Evolutionary conservation across 305 asterid species (phyloP).

Genomic region (Solanum hybrid): DNA sequence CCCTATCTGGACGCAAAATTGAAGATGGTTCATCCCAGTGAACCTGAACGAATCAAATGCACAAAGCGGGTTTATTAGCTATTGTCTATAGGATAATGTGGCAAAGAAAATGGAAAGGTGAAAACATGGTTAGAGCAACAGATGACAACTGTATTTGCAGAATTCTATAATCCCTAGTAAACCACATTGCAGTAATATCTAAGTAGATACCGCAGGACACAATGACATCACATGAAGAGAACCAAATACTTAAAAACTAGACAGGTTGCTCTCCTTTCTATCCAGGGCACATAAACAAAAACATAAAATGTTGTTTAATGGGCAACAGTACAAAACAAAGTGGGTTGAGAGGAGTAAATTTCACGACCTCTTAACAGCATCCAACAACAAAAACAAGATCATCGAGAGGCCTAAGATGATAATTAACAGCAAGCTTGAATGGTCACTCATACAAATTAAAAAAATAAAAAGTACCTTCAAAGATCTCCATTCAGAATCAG

Average conservation of each 20-base stretch:
- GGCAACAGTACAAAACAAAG: neutral
- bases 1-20: slow-evolving; percentile 63
- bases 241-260: neutral
- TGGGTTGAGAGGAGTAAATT: neutral
- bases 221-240: neutral
- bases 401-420: neutral
- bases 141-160: neutral
- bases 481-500: slow-evolving; percentile 88
- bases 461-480: slow-evolving; percentile 45
- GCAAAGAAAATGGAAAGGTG: neutral
- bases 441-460: neutral
- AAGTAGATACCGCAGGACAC: neutral
- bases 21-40: slow-evolving; percentile 91
- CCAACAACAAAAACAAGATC: neutral
- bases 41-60: slow-evolving; percentile 39
- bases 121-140: neutral
- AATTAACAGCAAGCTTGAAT: neutral
- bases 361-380: neutral
- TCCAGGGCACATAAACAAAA: neutral
- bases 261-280: neutral
- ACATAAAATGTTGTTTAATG: neutral
- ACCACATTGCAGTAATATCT: neutral
- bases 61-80: neutral
- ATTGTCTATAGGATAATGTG: neutral
- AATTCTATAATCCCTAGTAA: neutral